Evolutionary conservation across 1,284 basidiomycete genomes (phyloP).

Genomic region (Cutaneotrichosporon spelunceum): DNA sequence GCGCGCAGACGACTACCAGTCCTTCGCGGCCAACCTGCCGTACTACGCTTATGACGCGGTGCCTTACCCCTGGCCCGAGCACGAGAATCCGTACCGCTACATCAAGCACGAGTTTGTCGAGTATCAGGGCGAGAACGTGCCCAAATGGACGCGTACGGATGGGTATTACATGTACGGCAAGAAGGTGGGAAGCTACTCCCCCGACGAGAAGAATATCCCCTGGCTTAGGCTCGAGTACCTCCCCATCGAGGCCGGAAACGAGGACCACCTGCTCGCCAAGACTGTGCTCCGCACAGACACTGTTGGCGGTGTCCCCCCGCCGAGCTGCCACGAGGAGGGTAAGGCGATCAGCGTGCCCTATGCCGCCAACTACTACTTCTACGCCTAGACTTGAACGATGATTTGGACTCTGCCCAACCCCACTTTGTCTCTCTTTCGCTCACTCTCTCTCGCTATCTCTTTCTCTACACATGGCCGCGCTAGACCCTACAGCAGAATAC

Average conservation of each 20-base stretch:
- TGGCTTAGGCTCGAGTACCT: conserved; percentile 57
- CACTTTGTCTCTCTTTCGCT: neutral
- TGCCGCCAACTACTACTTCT: conserved; percentile 57
- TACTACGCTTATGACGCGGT: conserved; percentile 19
- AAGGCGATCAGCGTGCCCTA: conserved; percentile 56
- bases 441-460: neutral
- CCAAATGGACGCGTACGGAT: conserved; percentile 45
- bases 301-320: conserved; percentile 61
- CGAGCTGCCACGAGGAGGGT: conserved; percentile 54
- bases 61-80: conserved; percentile 2
- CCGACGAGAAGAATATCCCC: conserved; percentile 56
- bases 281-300: conserved; percentile 61
- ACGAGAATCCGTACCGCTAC: too few relatives aligned
- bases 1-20: neutral
- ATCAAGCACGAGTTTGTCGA: conserved; percentile 50
- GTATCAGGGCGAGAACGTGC: conserved; percentile 20
- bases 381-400: conserved; percentile 17
- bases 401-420: neutral
- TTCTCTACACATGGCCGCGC: neutral
- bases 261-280: conserved; percentile 55
- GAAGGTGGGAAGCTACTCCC: conserved; percentile 32
- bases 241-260: conserved; percentile 19
- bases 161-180: conserved; percentile 10
- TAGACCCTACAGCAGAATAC: neutral
- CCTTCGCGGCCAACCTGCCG: conserved; percentile 24